phyloP scores from a whole-genome alignment of 2,329 filamentous ascomycete species.

The Hirsutella minnesotensis region DNA sequence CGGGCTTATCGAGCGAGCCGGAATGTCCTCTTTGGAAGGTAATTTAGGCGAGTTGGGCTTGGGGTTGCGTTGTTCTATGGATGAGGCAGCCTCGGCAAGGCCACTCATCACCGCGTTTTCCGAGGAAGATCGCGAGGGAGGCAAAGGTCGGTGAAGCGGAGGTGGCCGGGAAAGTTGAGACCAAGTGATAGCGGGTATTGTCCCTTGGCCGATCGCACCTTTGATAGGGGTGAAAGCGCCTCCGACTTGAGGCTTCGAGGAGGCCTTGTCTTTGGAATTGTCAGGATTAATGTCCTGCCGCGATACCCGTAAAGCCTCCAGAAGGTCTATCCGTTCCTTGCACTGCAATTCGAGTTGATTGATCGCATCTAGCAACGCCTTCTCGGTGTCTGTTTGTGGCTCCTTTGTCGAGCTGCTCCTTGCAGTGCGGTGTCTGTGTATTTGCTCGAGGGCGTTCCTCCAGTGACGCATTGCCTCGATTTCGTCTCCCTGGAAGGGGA shows the following conservation, averaged over 20 bases:
- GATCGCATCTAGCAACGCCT: conserved; percentile 68
- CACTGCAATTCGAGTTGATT: conserved; percentile 79
- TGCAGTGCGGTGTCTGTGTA: conserved; percentile 75
- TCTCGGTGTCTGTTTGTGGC: conserved; percentile 72
- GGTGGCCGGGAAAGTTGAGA: conserved; percentile 64
- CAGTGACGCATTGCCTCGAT: conserved; percentile 82
- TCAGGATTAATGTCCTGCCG: conserved; percentile 26
- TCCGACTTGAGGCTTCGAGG: conserved; percentile 12
- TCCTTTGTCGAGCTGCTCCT: conserved; percentile 56
- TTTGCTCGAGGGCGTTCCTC: conserved; percentile 78
- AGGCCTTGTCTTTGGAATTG: conserved; percentile 5
- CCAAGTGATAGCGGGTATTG: conserved; percentile 70
- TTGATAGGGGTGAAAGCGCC: conserved; percentile 16
- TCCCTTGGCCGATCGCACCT: conserved; percentile 68
- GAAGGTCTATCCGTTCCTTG: conserved; percentile 80
- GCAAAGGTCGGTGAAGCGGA: conserved; percentile 43
- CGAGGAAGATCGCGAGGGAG: conserved; percentile 41
- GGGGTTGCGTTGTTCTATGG: conserved; percentile 4
- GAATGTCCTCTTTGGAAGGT: conserved; percentile 21
- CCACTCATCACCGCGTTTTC: conserved; percentile 27
- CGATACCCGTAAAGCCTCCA: conserved; percentile 68
- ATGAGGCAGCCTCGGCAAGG: conserved; percentile 7
- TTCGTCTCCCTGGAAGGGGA: conserved; percentile 62
- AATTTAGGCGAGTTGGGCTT: conserved; percentile 11
- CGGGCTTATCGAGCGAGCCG: conserved; percentile 40